These are phyloP conservation scores for Pythium plurisporium DNA, from an alignment of 352 stramenopile genomes.

Conservation along the genomic window DNA sequence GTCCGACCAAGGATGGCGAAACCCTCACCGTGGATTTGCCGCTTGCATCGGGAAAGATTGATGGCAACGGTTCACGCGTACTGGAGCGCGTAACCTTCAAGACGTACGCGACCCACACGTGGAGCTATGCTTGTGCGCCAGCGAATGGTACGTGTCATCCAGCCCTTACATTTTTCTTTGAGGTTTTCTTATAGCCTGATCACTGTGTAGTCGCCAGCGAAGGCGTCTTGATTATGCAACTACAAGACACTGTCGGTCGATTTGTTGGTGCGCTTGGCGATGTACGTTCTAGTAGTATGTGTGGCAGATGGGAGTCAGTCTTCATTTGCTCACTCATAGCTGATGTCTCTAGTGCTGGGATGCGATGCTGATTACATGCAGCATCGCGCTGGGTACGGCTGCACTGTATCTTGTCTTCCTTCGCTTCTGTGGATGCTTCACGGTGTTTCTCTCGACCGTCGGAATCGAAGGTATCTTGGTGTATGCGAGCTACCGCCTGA, in stretches of 20 bases:
- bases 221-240: slow-evolving; percentile 53
- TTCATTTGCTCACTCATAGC: no score
- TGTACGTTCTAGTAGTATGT: slow-evolving; percentile 26
- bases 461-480: slow-evolving; percentile 57
- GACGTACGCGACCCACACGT: slow-evolving; percentile 61
- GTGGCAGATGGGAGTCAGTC: no score
- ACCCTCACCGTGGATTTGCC: slow-evolving; percentile 47
- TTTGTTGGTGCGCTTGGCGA: slow-evolving; percentile 76
- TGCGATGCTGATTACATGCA: slow-evolving; percentile 56
- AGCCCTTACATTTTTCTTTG: not conserved
- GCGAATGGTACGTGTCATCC: slow-evolving; percentile 33
- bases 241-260: slow-evolving; percentile 66
- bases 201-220: slow-evolving; percentile 37
- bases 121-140: slow-evolving; percentile 65
- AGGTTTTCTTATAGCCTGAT: not conserved
- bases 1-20: slow-evolving; percentile 38
- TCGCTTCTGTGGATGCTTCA: slow-evolving; percentile 69
- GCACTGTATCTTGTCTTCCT: slow-evolving; percentile 64
- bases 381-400: slow-evolving; percentile 50
- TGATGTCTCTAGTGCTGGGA: slow-evolving; percentile 47
- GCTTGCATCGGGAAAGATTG: slow-evolving; percentile 27
- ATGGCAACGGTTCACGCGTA: slow-evolving; percentile 28
- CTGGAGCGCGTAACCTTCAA: slow-evolving; percentile 47
- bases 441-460: slow-evolving; percentile 58
- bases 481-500: slow-evolving; percentile 58